Conservation (phyloP, 306 rosid genomes). For the Chamaecrista fasciculata region DNA sequence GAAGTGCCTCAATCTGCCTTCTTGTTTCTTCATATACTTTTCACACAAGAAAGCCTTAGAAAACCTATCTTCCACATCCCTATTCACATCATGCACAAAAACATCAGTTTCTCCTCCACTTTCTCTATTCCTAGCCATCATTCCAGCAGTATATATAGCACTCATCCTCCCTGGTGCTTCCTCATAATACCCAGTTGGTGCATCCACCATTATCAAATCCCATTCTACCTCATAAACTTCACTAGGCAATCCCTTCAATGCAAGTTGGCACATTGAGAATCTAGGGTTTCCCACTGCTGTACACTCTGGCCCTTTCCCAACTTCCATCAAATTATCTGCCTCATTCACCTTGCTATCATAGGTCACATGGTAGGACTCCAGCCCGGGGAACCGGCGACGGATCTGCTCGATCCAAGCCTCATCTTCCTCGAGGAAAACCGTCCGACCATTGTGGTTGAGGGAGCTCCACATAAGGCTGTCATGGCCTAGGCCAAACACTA, state of each 20-base stretch:
- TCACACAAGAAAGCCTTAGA: slow-evolving; percentile 61
- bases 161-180: slow-evolving; percentile 84
- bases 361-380: slow-evolving; percentile 56
- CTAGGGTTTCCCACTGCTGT: slow-evolving; percentile 47
- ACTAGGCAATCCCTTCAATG: slow-evolving; percentile 56
- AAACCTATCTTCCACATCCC: slow-evolving; percentile 68
- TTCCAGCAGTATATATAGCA: slow-evolving; percentile 79
- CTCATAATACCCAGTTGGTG: slow-evolving; percentile 67
- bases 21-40: slow-evolving; percentile 54
- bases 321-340: slow-evolving; percentile 59
- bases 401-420: slow-evolving; percentile 69
- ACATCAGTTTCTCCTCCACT: slow-evolving; percentile 50
- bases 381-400: slow-evolving; percentile 43
- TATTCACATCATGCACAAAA: slow-evolving; percentile 79
- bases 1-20: slow-evolving; percentile 78
- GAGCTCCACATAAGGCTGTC: slow-evolving; percentile 89
- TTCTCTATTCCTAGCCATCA: slow-evolving; percentile 67
- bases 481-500: slow-evolving; percentile 74
- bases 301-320: slow-evolving; percentile 63
- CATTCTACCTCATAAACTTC: slow-evolving; percentile 52
- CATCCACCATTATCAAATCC: slow-evolving; percentile 93
- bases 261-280: slow-evolving; percentile 55
- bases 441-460: slow-evolving; percentile 62
- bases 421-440: slow-evolving; percentile 74
- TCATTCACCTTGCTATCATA: slow-evolving; percentile 66